Evolutionary conservation across 495 filamentous ascomycete species (phyloP).

Genomic region (Bathelium albidoporum): DNA sequence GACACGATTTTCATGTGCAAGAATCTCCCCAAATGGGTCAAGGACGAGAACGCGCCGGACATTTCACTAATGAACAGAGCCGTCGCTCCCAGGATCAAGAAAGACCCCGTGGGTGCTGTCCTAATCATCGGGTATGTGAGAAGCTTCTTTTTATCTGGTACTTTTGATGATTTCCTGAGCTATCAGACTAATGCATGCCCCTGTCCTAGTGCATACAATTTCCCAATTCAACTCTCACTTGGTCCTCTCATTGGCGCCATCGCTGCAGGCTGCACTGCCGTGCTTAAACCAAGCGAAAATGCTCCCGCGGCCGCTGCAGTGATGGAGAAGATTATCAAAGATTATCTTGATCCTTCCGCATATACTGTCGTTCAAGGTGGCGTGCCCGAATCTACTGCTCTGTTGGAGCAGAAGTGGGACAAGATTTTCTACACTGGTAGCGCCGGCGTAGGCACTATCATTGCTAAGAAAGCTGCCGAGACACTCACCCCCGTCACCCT

Average conservation of each 20-base stretch:
- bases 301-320: slow-evolving; percentile 65
- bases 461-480: slow-evolving; percentile 85
- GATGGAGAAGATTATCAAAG: slow-evolving; percentile 63
- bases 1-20: slow-evolving; percentile 68
- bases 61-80: slow-evolving; percentile 55
- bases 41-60: slow-evolving; percentile 66
- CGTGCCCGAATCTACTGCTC: slow-evolving; percentile 64
- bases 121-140: slow-evolving; percentile 68
- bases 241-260: slow-evolving; percentile 82
- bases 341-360: slow-evolving; percentile 63
- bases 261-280: slow-evolving; percentile 75
- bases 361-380: slow-evolving; percentile 74
- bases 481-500: slow-evolving; percentile 79
- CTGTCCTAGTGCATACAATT: slow-evolving; percentile 67
- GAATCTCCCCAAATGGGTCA: slow-evolving; percentile 68
- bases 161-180: not conserved
- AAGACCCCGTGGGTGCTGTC: slow-evolving; percentile 77
- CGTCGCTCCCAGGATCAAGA: slow-evolving; percentile 65
- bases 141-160: not conserved
- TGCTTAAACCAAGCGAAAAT: slow-evolving; percentile 83
- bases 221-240: slow-evolving; percentile 70
- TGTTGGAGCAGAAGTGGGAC: slow-evolving; percentile 86
- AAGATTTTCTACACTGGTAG: slow-evolving; percentile 96
- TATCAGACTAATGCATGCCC: not conserved
- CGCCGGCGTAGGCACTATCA: slow-evolving; percentile 66